Evolutionary conservation across 805 yeast species (phyloP), one percentile per base, ranked within the genome.

Genomic region (Hanseniaspora guilliermondii): DNA sequence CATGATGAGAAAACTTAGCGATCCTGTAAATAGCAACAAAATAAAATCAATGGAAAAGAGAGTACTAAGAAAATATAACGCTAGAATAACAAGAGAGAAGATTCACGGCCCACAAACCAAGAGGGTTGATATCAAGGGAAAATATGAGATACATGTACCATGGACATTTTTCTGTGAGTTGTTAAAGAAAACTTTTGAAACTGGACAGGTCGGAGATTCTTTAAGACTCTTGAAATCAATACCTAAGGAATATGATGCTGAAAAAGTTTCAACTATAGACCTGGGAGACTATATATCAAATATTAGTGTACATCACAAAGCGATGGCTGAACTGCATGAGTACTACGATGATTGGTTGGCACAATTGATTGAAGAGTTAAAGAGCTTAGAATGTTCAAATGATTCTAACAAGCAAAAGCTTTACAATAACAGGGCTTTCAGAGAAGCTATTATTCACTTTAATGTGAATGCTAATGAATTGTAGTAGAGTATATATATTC

Each of bases 11-110:
- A 27, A 19, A 6, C 22, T 44, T 9, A 32, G 37, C 17, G 38
- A 44, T 7, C 47, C 47, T 32, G 47, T 44, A 44, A 44, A 44
- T 32, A 44, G 17, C 14, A 44, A 44, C 17, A 44, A 44, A 19
- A 7, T 14, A 30, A 19, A n/a, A 17, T 1, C 12, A 25, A 21
- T 12, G 7, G 33, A 30, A 2, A 44, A 32, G 21, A 42, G 21
- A 19, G 32, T n/a, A 44, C 8, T 30, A 1, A 30, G 38, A 16
- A 30, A 14, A 21, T 12, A 30, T 44, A 30, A 27, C 25, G 32
- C 9, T 12, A 39, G 42, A n/a, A n/a, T 42, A n/a, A 42, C 32
- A 27, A n/a, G 21, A n/a, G 35, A 25, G 21, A 37, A 37, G 40
- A 7, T 19, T 16, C 8, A 37, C 8, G 12, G 40, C 14, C 33